Percentiles rank a stretch among this genome's conserved stretches.
These are phyloP conservation scores for Aspergillus sp. DNA, from an alignment of 2,329 filamentous ascomycete genomes.

Conservation along the genomic window DNA sequence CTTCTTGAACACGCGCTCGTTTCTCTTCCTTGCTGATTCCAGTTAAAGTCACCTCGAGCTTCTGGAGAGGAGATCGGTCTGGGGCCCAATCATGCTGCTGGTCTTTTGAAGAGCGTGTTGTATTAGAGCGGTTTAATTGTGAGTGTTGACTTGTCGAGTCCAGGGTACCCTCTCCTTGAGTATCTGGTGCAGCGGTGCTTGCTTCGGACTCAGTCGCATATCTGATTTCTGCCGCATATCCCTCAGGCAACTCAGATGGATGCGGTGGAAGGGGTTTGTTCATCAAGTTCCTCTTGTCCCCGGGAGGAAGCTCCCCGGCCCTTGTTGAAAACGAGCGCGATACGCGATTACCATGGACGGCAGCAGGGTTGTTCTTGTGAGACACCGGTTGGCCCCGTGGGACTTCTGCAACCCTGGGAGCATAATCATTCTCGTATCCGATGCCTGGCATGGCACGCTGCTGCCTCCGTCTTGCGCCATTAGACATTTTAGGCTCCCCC, in stretches of 20 bases:
- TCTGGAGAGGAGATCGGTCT: constrained; percentile 86
- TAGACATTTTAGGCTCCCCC: too few species aligned
- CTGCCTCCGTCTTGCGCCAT: too few species aligned
- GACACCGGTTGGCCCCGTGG: constrained; percentile 56
- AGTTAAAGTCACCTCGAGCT: constrained; percentile 82
- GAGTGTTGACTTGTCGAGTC: constrained; percentile 1
- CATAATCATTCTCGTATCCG: constrained; percentile 13
- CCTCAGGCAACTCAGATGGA: constrained; percentile 4
- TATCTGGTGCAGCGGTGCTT: neutral
- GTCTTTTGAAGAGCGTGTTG: constrained; percentile 22
- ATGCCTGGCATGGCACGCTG: too few species aligned
- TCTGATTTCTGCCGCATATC: neutral
- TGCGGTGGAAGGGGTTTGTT: constrained; percentile 8
- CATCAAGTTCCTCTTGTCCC: constrained; percentile 1
- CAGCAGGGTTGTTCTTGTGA: constrained; percentile 46
- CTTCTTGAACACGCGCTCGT: constrained; percentile 75
- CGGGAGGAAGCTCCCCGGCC: constrained; percentile 11
- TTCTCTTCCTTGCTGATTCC: constrained; percentile 97
- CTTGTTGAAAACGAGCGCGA: constrained; percentile 23
- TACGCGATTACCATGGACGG: constrained; percentile 6
- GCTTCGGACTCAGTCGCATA: neutral
- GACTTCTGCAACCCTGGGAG: constrained; percentile 56
- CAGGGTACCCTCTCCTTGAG: too few species aligned
- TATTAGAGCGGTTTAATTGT: constrained; percentile 26
- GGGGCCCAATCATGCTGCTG: constrained; percentile 57